Percentiles rank a stretch among this genome's conserved stretches.
Conservation (phyloP, 2,329 filamentous ascomycete species). For the Colletotrichum lupini region DNA sequence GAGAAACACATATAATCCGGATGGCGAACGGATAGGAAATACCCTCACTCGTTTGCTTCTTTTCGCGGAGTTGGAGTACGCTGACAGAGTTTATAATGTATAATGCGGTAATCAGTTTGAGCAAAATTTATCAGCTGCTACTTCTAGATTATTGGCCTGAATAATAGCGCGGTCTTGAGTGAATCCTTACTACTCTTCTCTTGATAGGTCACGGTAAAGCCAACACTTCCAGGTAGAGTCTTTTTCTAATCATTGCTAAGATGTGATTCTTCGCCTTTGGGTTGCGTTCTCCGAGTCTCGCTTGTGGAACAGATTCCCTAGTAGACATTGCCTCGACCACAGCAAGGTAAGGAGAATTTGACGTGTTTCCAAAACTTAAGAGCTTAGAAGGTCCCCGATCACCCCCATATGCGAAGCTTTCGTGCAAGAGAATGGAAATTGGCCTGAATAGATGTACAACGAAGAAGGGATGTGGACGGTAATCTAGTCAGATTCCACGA, state of each 20-base stretch:
- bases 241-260: not conserved
- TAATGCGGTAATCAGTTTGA: not conserved
- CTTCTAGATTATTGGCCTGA: fast-evolving
- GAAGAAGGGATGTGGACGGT: too few species aligned
- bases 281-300: not conserved
- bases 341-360: not conserved
- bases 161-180: too few species aligned
- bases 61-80: not conserved
- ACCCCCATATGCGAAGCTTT: too few species aligned
- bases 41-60: conserved; percentile 18
- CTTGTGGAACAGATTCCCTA: too few species aligned
- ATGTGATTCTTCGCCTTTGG: not conserved
- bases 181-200: not conserved
- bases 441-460: too few species aligned
- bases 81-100: not conserved
- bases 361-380: too few species aligned
- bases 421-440: too few species aligned
- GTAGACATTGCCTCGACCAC: too few species aligned
- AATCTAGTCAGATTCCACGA: too few species aligned
- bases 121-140: not conserved
- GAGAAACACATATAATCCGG: not conserved
- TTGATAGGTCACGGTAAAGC: not conserved
- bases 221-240: not conserved
- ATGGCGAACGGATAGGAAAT: conserved; percentile 9
- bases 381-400: too few species aligned